These are phyloP conservation scores for Hypomyces perniciosus DNA, from an alignment of 2,329 filamentous ascomycete species.

Conservation along the genomic window DNA sequence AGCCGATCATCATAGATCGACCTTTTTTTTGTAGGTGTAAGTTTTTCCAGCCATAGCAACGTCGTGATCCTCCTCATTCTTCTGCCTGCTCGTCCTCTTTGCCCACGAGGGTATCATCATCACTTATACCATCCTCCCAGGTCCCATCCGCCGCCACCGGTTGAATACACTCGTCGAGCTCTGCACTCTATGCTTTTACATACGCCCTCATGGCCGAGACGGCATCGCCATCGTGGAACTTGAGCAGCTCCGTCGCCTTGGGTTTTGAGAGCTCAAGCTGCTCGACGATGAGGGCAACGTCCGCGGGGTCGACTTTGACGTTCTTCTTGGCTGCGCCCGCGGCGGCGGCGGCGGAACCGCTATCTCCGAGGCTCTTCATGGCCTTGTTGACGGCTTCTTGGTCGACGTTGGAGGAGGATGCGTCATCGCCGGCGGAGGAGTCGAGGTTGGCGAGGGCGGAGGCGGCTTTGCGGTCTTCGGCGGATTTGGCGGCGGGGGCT, in stretches of 20 bases:
- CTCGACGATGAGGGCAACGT: constrained; percentile 65
- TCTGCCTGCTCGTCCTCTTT: background rate
- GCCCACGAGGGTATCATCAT: background rate
- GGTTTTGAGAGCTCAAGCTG: constrained; percentile 65
- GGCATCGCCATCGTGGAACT: constrained; percentile 63
- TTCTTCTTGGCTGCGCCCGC: constrained; percentile 42
- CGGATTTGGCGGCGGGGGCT: constrained; percentile 52
- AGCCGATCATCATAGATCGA: too few species aligned
- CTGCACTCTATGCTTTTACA: constrained; percentile 20
- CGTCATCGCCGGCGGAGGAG: constrained; percentile 41
- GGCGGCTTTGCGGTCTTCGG: constrained; percentile 72
- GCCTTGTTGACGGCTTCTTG: constrained; percentile 65
- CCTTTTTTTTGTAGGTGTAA: background rate
- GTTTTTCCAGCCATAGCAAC: background rate
- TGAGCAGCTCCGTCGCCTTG: constrained; percentile 70
- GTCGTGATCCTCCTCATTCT: background rate
- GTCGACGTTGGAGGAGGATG: constrained; percentile 51
- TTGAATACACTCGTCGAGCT: background rate
- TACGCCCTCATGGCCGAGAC: constrained; percentile 61
- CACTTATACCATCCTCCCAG: background rate
- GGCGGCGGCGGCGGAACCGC: constrained; percentile 22
- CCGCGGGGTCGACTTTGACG: constrained; percentile 68
- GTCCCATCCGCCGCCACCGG: background rate
- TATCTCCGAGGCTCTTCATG: constrained; percentile 53
- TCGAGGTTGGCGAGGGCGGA: constrained; percentile 68